phyloP scores from a whole-genome alignment of 306 rosid species.

The Prunus davidiana region DNA sequence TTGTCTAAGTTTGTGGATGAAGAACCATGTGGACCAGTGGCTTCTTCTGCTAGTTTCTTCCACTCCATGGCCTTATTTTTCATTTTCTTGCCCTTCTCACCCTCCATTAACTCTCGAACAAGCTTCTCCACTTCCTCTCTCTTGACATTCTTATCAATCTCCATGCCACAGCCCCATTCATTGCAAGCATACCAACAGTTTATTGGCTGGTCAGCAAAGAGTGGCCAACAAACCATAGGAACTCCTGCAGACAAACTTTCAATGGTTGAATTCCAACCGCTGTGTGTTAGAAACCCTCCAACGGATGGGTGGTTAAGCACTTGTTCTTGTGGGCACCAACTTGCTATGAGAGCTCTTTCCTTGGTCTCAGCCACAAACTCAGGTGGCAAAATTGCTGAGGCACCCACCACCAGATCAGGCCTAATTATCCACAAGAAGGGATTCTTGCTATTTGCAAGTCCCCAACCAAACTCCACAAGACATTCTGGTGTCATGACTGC shows the following conservation, averaged over 20 bases:
- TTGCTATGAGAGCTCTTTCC: conserved; percentile 8
- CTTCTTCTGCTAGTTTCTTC: conserved; percentile 20
- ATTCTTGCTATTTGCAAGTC: conserved; percentile 23
- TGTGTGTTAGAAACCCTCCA: conserved; percentile 23
- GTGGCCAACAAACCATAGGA: conserved; percentile 18
- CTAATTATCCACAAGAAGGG: conserved; percentile 25
- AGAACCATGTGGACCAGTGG: conserved; percentile 1
- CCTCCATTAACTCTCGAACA: conserved; percentile 17
- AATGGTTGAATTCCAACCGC: conserved; percentile 20
- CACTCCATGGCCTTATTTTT: conserved; percentile 17
- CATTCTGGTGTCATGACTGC: conserved; percentile 1
- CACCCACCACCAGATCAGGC: conserved; percentile 3
- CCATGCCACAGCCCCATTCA: conserved; percentile 20
- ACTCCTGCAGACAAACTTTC: conserved; percentile 22
- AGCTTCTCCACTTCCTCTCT: conserved; percentile 23
- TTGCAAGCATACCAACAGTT: conserved; percentile 15
- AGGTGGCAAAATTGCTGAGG: neutral
- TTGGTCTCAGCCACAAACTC: conserved; percentile 3
- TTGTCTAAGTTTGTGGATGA: too few relatives aligned
- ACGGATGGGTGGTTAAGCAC: conserved; percentile 19
- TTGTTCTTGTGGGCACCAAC: conserved; percentile 25
- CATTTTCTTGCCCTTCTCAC: conserved; percentile 16
- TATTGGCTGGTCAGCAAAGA: conserved; percentile 20
- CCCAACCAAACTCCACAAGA: conserved; percentile 21
- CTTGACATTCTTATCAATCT: conserved; percentile 14